These are phyloP conservation scores for Umbellularia californica DNA, from an alignment of 164 flowering plant species.

Conservation along the genomic window DNA sequence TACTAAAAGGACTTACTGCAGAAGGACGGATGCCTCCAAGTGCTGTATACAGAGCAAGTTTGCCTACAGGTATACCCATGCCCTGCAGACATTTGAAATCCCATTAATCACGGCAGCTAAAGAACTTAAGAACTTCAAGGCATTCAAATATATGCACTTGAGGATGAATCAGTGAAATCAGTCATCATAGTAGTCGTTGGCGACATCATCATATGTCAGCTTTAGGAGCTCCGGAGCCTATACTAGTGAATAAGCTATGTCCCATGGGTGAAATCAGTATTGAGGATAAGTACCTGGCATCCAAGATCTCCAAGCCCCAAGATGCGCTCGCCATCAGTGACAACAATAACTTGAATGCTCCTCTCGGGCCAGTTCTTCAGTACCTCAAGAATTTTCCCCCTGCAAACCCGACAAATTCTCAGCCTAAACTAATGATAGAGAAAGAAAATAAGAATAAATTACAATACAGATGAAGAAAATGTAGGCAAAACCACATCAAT, in stretches of 20 bases:
- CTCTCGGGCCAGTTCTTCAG: conserved; percentile 92
- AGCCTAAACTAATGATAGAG: background rate
- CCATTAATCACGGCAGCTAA: background rate
- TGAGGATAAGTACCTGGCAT: conserved; percentile 52
- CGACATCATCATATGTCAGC: no score
- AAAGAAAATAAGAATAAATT: background rate
- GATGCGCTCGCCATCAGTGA: conserved; percentile 85
- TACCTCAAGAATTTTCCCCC: conserved; percentile 86
- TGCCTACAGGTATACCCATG: conserved; percentile 97
- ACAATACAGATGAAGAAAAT: no score
- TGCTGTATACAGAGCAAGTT: conserved; percentile 76
- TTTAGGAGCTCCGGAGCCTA: background rate
- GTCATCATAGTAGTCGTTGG: no score
- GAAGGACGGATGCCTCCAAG: conserved; percentile 94
- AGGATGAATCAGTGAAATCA: no score
- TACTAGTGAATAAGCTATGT: background rate
- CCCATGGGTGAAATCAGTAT: background rate
- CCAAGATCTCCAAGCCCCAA: conserved; percentile 88
- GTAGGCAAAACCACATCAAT: background rate
- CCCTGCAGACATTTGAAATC: conserved; percentile 48
- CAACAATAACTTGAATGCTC: conserved; percentile 80
- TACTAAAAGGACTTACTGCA: conserved; percentile 47
- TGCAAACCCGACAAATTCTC: conserved; percentile 15
- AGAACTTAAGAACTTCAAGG: background rate
- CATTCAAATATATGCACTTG: background rate